These are phyloP conservation scores for Ophiostoma sp. DNA, from an alignment of 2,329 filamentous ascomycete genomes.

Conservation along the genomic window DNA sequence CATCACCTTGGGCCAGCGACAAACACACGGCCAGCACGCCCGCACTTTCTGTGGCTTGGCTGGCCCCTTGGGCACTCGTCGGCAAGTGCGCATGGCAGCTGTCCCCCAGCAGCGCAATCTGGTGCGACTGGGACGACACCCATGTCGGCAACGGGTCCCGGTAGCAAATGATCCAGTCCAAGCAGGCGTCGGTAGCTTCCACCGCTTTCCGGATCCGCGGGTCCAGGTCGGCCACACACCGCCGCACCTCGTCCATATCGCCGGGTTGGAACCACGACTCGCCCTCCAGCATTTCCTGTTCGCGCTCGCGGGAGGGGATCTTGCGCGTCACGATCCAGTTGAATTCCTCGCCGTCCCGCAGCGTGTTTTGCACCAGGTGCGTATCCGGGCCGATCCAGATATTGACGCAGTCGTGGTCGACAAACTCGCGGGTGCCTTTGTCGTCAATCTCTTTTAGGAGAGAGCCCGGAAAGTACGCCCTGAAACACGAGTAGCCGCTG, in stretches of 20 bases:
- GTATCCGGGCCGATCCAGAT: conserved; percentile 48
- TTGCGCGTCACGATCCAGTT: conserved; percentile 51
- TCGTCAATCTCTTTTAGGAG: conserved; percentile 38
- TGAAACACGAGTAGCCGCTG: conserved; percentile 55
- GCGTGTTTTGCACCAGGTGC: conserved; percentile 47
- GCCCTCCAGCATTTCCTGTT: conserved; percentile 46
- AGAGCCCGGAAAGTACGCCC: conserved; percentile 46
- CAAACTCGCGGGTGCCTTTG: conserved; percentile 40
- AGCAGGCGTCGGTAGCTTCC: conserved; percentile 39
- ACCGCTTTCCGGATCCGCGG: conserved; percentile 49
- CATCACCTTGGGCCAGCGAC: conserved; percentile 42
- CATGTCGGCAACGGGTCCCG: conserved; percentile 54
- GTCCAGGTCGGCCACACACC: conserved; percentile 42
- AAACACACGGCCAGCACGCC: conserved; percentile 48
- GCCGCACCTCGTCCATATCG: conserved; percentile 47
- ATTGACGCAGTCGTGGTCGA: conserved; percentile 47
- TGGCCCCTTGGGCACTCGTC: conserved; percentile 54
- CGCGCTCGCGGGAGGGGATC: conserved; percentile 35
- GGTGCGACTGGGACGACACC: conserved; percentile 46
- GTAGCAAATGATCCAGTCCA: conserved; percentile 58
- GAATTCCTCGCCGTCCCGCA: conserved; percentile 46
- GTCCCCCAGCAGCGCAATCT: conserved; percentile 54
- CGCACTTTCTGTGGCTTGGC: conserved; percentile 55
- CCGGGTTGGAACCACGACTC: conserved; percentile 52
- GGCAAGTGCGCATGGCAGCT: conserved; percentile 57